A percentile compares a stretch with the other conserved stretches of the same genome.
phyloP scores from a whole-genome alignment of 176 grass and related monocot species.

The bread wheat (Triticum aestivum) region IWGSC_CS_RefSeq_v2.1 NC_057806.1:642427409-642427908 shows the following conservation, averaged over 20 bases:
- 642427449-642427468: not conserved
- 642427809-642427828: too few species aligned
- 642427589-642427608: too few species aligned
- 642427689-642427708: not conserved
- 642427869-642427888: not conserved
- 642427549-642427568: too few species aligned
- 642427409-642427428: conserved; percentile 11
- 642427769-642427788: not conserved
- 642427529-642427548: too few species aligned
- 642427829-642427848: not conserved
- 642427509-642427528: not conserved
- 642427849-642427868: not conserved
- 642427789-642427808: too few species aligned
- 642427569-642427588: too few species aligned
- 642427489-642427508: not conserved
- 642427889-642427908: too few species aligned
- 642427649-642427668: too few species aligned
- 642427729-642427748: not conserved
- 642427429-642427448: conserved; percentile 6
- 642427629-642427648: too few species aligned
- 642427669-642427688: too few species aligned
- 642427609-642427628: too few species aligned
- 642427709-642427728: not conserved
- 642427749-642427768: not conserved
- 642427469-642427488: not conserved